Percentiles rank a stretch among this genome's conserved stretches.
phyloP scores from a whole-genome alignment of 306 rosid genomes.

The Prunus campanulata region DNA sequence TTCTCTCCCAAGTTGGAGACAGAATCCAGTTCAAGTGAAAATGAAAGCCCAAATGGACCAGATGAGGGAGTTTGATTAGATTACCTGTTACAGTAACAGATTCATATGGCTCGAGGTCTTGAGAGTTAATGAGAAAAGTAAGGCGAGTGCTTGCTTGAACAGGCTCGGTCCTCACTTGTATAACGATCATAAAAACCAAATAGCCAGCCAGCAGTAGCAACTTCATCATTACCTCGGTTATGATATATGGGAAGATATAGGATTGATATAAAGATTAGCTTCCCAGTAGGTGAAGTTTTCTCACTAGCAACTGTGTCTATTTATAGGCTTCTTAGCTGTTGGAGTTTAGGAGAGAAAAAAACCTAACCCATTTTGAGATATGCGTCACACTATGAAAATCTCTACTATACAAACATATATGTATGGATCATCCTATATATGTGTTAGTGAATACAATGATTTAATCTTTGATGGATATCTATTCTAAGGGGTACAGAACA shows the following conservation, averaged over 20 bases:
- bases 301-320: slow-evolving; percentile 9
- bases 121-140: slow-evolving; percentile 24
- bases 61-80: not conserved
- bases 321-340: slow-evolving; percentile 20
- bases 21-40: not conserved
- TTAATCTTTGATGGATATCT: slow-evolving; percentile 1
- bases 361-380: slow-evolving; percentile 16
- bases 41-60: not conserved
- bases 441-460: slow-evolving; percentile 7
- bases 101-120: slow-evolving; percentile 32
- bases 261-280: slow-evolving; percentile 10
- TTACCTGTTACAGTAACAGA: slow-evolving; percentile 69
- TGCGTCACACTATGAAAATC: not conserved
- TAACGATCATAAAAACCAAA: slow-evolving; percentile 28
- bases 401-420: not conserved
- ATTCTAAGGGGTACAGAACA: not conserved
- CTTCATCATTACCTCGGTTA: slow-evolving; percentile 31
- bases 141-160: slow-evolving; percentile 49
- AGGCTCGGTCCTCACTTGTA: slow-evolving; percentile 16
- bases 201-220: slow-evolving; percentile 35
- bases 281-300: slow-evolving; percentile 24
- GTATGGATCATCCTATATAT: not conserved
- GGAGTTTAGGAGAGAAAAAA: slow-evolving; percentile 19
- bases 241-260: not conserved
- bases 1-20: not conserved